A percentile compares a stretch with the other conserved stretches of the same genome.
These are phyloP conservation scores for Sugiyamaella valdiviana DNA, from an alignment of 805 yeast genomes.

Conservation along the genomic window DNA sequence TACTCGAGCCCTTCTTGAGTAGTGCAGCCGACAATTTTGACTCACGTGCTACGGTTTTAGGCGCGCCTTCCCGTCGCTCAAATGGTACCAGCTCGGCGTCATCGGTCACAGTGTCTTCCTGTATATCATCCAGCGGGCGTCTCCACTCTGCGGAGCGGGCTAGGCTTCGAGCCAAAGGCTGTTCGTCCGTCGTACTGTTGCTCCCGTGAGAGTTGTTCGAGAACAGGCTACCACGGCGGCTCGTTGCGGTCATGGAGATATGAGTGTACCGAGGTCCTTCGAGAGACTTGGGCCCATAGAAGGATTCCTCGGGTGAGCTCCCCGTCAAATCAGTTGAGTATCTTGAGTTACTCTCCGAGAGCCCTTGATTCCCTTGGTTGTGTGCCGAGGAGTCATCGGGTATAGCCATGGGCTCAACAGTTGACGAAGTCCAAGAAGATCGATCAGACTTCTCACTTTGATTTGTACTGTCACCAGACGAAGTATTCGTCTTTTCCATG, in stretches of 20 bases:
- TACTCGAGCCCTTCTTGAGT: neutral
- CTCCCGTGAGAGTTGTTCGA: neutral
- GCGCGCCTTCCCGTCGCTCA: neutral
- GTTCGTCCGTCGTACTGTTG: constrained; percentile 3
- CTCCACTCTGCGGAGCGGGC: constrained; percentile 7
- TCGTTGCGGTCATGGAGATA: constrained; percentile 6
- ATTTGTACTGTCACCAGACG: neutral
- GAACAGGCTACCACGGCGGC: neutral
- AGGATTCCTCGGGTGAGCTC: constrained; percentile 16
- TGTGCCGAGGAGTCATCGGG: constrained; percentile 1
- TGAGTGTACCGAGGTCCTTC: constrained; percentile 14
- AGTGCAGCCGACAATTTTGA: constrained; percentile 1
- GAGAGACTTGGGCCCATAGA: constrained; percentile 7
- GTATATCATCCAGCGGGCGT: constrained; percentile 9
- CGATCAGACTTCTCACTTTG: neutral
- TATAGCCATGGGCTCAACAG: constrained; percentile 5
- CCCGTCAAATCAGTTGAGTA: constrained; percentile 3
- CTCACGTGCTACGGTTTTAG: neutral
- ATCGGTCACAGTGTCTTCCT: constrained; percentile 7
- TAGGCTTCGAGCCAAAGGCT: constrained; percentile 3
- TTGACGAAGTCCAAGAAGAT: neutral
- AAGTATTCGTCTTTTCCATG: neutral
- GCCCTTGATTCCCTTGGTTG: neutral
- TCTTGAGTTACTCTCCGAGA: neutral
- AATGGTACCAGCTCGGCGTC: neutral